Percentiles rank a stretch among this genome's conserved stretches.
phyloP scores from a whole-genome alignment of 768 basidiomycete genomes.

The Hygrophoropsis aurantiaca region DNA sequence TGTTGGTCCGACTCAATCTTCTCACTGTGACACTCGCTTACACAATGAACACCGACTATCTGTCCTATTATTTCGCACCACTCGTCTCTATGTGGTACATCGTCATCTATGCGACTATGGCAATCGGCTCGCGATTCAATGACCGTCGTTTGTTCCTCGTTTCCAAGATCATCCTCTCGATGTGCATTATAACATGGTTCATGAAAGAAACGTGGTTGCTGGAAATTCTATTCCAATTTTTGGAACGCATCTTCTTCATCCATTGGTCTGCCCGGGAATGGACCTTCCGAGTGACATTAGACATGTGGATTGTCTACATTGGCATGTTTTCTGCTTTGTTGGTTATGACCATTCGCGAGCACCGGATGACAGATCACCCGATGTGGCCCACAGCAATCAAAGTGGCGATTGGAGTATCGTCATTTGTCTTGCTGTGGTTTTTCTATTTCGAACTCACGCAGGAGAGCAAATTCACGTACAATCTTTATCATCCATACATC shows the following conservation, averaged over 20 bases:
- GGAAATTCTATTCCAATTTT: constrained; percentile 59
- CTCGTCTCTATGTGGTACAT: constrained; percentile 90
- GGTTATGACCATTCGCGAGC: constrained; percentile 73
- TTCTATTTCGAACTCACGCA: constrained; percentile 78
- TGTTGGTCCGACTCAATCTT: constrained; percentile 80
- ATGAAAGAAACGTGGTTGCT: constrained; percentile 65
- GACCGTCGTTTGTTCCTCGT: constrained; percentile 65
- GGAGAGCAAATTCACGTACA: constrained; percentile 83
- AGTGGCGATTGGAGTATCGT: constrained; percentile 47
- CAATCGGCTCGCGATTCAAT: constrained; percentile 70
- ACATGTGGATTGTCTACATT: constrained; percentile 85
- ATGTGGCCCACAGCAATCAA: constrained; percentile 61
- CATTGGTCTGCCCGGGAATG: constrained; percentile 86
- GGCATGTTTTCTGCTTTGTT: constrained; percentile 81
- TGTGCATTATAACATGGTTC: constrained; percentile 60
- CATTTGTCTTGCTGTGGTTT: constrained; percentile 67
- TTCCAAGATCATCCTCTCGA: constrained; percentile 67
- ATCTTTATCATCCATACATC: constrained; percentile 79
- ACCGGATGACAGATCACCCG: constrained; percentile 65
- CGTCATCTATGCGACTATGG: constrained; percentile 81
- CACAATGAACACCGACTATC: constrained; percentile 89
- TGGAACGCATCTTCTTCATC: constrained; percentile 68
- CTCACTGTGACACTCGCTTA: constrained; percentile 82
- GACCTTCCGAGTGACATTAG: constrained; percentile 85
- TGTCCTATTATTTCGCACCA: constrained; percentile 89